phyloP scores from a whole-genome alignment of 75 land plant genomes.

The Sequoiadendron giganteum region DNA sequence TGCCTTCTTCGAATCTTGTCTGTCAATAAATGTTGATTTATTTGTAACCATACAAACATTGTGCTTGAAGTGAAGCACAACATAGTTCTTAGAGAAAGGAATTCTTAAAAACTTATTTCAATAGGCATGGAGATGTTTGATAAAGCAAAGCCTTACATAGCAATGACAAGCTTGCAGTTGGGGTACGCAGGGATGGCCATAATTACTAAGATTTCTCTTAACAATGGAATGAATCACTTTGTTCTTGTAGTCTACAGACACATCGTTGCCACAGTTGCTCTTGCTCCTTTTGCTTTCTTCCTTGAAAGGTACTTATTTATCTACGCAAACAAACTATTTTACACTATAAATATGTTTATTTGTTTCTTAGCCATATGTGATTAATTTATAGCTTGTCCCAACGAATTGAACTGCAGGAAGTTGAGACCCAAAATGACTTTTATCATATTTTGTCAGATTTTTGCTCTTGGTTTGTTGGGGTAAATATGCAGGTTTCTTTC shows the following conservation, averaged over 20 bases:
- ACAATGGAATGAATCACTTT: slow-evolving; percentile 7
- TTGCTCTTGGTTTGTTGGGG: no score
- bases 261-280: slow-evolving; percentile 15
- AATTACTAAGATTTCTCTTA: no score
- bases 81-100: not conserved
- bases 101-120: not conserved
- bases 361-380: not conserved
- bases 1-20: no score
- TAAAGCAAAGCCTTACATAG: slow-evolving; percentile 12
- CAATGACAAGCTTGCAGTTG: slow-evolving; percentile 12
- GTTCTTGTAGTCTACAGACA: slow-evolving; percentile 34
- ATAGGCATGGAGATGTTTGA: not conserved
- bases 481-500: not conserved
- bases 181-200: slow-evolving; percentile 15
- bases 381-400: no score
- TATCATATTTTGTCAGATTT: not conserved
- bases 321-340: not conserved
- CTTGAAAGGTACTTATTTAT: slow-evolving; percentile 23
- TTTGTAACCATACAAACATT: not conserved
- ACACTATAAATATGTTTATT: no score
- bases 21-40: no score
- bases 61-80: not conserved
- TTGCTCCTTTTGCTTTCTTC: slow-evolving; percentile 32
- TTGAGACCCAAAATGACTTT: not conserved
- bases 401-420: not conserved